A percentile compares a stretch with the other conserved stretches of the same genome.
Evolutionary conservation across 495 filamentous ascomycete genomes (phyloP).

Genomic region (Xanthoparmelia taractica): DNA sequence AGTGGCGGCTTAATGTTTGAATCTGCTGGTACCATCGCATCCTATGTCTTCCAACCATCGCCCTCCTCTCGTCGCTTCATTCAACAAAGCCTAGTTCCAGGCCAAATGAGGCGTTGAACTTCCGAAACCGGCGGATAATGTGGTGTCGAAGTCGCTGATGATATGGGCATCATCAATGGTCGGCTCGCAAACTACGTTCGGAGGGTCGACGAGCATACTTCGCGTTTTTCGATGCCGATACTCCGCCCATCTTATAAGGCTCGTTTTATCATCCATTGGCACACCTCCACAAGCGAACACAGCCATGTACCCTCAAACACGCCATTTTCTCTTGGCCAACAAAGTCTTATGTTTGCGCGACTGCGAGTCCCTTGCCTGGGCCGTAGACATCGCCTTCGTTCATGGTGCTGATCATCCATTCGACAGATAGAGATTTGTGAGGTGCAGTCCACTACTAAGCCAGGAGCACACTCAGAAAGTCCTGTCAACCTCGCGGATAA

Average conservation of each 20-base stretch:
- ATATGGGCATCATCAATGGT: neutral
- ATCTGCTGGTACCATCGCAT: neutral
- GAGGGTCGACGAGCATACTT: neutral
- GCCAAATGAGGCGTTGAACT: neutral
- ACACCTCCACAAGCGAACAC: neutral
- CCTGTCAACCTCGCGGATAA: slow-evolving; percentile 1
- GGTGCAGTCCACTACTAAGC: neutral
- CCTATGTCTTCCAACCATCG: neutral
- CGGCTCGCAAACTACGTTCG: neutral
- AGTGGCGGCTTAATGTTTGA: neutral
- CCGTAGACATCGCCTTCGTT: neutral
- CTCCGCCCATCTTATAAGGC: neutral
- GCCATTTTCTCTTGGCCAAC: neutral
- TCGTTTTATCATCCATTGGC: neutral
- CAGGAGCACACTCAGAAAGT: neutral
- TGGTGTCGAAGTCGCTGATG: neutral
- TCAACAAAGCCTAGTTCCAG: neutral
- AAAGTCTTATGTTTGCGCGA: neutral
- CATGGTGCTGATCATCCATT: neutral
- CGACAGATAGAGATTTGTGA: neutral
- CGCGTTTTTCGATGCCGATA: neutral
- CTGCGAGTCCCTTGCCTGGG: neutral
- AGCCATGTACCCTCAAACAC: neutral
- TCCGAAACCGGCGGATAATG: neutral
- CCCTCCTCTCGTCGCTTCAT: neutral